Percentiles rank a stretch among this genome's conserved stretches.
These are phyloP conservation scores for Glaciozyma martinii DNA, from an alignment of 768 basidiomycete genomes.

Conservation along the genomic window DNA sequence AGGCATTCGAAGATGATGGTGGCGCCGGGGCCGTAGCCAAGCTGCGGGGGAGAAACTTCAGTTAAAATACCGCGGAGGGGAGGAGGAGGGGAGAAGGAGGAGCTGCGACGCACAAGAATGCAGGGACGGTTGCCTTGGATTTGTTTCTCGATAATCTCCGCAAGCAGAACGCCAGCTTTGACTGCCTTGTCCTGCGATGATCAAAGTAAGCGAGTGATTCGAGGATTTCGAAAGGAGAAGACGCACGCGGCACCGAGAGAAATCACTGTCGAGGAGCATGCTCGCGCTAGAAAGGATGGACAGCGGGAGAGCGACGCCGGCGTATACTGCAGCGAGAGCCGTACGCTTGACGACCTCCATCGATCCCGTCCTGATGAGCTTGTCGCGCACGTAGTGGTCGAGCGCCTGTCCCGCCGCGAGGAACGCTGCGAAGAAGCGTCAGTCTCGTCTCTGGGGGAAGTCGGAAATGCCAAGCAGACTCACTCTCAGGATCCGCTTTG, in stretches of 20 bases:
- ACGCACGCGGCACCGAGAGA: conserved; percentile 33
- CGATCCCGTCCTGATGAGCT: conserved; percentile 24
- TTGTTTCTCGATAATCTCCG: conserved; percentile 44
- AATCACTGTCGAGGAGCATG: conserved; percentile 36
- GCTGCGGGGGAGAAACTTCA: conserved; percentile 23
- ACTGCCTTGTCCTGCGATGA: conserved; percentile 41
- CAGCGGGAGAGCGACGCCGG: conserved; percentile 38
- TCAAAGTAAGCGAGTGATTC: conserved; percentile 31
- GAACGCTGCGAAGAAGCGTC: conserved; percentile 32
- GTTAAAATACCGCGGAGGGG: neutral
- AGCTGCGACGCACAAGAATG: conserved; percentile 38
- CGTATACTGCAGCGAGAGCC: conserved; percentile 42
- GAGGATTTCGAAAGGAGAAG: neutral
- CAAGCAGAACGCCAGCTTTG: conserved; percentile 45
- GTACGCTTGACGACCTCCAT: conserved; percentile 45
- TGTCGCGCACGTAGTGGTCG: conserved; percentile 36
- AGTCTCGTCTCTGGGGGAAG: neutral
- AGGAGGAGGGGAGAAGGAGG: neutral
- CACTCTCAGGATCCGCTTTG: conserved; percentile 39
- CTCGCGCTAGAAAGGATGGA: conserved; percentile 31
- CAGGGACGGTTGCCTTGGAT: conserved; percentile 46
- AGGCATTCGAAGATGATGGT: conserved; percentile 32
- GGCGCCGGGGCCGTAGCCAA: conserved; percentile 46
- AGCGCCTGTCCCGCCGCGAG: conserved; percentile 36
- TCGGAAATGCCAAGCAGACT: conserved; percentile 35